Evolutionary conservation across 1,139 yeast genomes (phyloP), one percentile per base, ranked within the genome.

Genomic region (Geotrichum candidum): DNA sequence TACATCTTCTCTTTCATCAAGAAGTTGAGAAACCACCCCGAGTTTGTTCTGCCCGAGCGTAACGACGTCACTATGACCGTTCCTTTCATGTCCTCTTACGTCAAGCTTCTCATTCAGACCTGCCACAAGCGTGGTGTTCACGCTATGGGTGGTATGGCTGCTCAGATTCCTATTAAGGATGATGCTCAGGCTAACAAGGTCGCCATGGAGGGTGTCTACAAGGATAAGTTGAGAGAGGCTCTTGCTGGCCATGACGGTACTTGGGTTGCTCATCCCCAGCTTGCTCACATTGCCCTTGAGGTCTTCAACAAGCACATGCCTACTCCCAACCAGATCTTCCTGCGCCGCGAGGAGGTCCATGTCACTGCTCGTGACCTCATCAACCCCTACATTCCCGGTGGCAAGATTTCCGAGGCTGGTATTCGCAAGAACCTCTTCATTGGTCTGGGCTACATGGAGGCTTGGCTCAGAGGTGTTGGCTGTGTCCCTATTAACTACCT

Each of bases 61-160:
- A 80, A 84, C 45, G 89, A 85, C 71, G 88, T 86, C 56, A 86
- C 88, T 52, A 86, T 86, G 91, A 77, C 81, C 63, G 87, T 85
- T 61, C 89, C 89, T 56, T 86, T 86, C 75, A 86, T 86, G 90
- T 77, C 84, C 50, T 79, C 87, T 25, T 86, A 86, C 70, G 89
- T 85, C 65, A 82, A 83, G 70, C 78, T 83, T 63, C 79, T 86
- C 70, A 86, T 86, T 68, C 78, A 84, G 74, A 84, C 87, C 55
- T 84, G 89, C 74, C 91, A 86, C 76, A 81, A 80, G 74, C 83
- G 90, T 70, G 86, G 85, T 68, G 90, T 86, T 51, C 88, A 84
- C 74, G 92, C 90, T 53, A 84, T 86, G 82, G 91, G 91, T 65
- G 91, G 91, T 65, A 86, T 86, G 91, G 90, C 90, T 66, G 91